A percentile compares a stretch with the other conserved stretches of the same genome.
These are phyloP conservation scores for Colletotrichum gigasporum DNA, from an alignment of 2,329 filamentous ascomycete species.

Conservation along the genomic window DNA sequence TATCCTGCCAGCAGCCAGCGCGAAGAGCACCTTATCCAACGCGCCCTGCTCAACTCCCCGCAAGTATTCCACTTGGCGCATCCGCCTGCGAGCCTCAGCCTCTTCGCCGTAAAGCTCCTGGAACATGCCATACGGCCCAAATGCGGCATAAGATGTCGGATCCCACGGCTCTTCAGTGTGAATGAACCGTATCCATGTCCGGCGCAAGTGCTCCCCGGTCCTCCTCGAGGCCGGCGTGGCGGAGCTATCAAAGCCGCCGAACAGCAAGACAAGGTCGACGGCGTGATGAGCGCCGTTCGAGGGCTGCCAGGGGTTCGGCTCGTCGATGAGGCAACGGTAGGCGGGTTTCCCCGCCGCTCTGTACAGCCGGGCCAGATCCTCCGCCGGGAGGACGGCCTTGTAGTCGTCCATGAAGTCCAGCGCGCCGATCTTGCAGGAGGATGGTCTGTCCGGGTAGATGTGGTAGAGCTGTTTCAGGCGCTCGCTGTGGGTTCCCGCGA, in stretches of 20 bases:
- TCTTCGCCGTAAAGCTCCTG: constrained; percentile 41
- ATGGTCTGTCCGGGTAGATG: constrained; percentile 48
- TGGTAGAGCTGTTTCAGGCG: constrained; percentile 50
- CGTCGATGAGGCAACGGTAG: constrained; percentile 53
- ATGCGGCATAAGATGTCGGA: constrained; percentile 42
- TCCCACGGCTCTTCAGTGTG: constrained; percentile 47
- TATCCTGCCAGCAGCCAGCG: constrained; percentile 48
- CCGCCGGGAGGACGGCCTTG: constrained; percentile 40
- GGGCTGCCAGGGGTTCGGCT: constrained; percentile 56
- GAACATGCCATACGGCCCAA: constrained; percentile 49
- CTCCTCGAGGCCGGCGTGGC: constrained; percentile 43
- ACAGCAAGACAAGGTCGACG: constrained; percentile 55
- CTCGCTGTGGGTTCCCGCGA: constrained; percentile 37
- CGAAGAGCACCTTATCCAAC: constrained; percentile 10
- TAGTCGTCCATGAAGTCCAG: constrained; percentile 48
- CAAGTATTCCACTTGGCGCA: constrained; percentile 40
- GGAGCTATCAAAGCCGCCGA: constrained; percentile 48
- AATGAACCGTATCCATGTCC: constrained; percentile 50
- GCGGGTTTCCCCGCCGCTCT: constrained; percentile 36
- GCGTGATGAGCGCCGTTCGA: constrained; percentile 57
- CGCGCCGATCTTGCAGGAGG: constrained; percentile 49
- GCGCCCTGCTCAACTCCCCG: constrained; percentile 37
- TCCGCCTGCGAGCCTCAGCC: constrained; percentile 42
- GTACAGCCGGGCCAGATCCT: constrained; percentile 30
- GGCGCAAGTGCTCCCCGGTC: constrained; percentile 48